phyloP scores from a whole-genome alignment of 2,329 filamentous ascomycete genomes.

The Alternaria novae-zelandiae region DNA sequence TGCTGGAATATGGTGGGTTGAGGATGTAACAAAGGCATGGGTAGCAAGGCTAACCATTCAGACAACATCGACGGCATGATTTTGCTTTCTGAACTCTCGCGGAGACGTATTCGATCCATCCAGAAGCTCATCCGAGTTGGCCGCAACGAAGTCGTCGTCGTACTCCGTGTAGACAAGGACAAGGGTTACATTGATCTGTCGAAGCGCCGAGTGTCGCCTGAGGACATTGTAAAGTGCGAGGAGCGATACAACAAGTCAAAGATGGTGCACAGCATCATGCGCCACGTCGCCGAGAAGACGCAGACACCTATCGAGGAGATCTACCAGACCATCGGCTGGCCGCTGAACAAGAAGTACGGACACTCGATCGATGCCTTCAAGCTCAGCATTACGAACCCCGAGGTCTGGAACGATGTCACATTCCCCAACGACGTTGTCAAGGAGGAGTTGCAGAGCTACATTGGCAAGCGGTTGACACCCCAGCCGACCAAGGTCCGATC shows the following conservation, averaged over 20 bases:
- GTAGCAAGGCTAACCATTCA: slow-evolving; percentile 17
- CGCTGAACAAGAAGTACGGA: slow-evolving; percentile 95
- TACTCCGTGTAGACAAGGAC: slow-evolving; percentile 98
- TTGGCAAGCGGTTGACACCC: slow-evolving; percentile 94
- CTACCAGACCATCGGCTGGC: slow-evolving; percentile 96
- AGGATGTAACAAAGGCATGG: background rate
- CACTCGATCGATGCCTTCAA: slow-evolving; percentile 98
- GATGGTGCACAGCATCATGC: slow-evolving; percentile 98
- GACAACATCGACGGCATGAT: slow-evolving; percentile 99
- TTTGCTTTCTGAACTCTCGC: slow-evolving; percentile 92
- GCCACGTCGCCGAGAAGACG: slow-evolving; percentile 97
- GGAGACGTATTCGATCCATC: slow-evolving; percentile 97
- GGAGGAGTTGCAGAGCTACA: slow-evolving; percentile 92
- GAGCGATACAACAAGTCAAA: slow-evolving; percentile 99
- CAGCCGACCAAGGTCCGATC: slow-evolving; percentile 99
- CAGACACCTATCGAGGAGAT: slow-evolving; percentile 91
- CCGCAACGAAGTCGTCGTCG: slow-evolving; percentile 97
- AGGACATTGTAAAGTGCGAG: slow-evolving; percentile 98
- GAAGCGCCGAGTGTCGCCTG: slow-evolving; percentile 95
- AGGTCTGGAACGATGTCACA: slow-evolving; percentile 91
- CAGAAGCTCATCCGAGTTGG: slow-evolving; percentile 99
- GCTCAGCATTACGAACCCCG: slow-evolving; percentile 96
- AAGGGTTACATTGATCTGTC: slow-evolving; percentile 99
- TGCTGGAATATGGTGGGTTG: slow-evolving; percentile 78
- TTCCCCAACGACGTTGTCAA: slow-evolving; percentile 87